Conservation (phyloP, 2,329 filamentous ascomycete species). For the Colletotrichum filicis region DNA sequence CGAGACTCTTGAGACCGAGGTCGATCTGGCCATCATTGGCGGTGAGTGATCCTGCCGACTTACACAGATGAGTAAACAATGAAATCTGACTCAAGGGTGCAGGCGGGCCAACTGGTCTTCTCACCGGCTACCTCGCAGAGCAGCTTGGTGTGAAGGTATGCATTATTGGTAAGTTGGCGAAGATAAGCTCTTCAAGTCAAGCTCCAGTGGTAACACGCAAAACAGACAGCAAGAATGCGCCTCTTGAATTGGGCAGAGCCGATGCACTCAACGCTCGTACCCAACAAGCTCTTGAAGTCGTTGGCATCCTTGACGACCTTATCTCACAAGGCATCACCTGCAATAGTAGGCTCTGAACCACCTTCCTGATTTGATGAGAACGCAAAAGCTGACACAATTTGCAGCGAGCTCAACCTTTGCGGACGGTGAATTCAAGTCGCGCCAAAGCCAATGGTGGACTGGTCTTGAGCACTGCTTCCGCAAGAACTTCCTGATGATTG, state of each 20-base stretch:
- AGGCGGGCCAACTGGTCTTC: slow-evolving; percentile 58
- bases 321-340: slow-evolving; percentile 56
- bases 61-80: too few species aligned
- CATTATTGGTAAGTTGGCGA: slow-evolving; percentile 46
- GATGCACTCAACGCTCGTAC: slow-evolving; percentile 61
- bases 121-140: slow-evolving; percentile 55
- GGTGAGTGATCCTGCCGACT: slow-evolving; percentile 38
- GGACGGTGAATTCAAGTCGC: slow-evolving; percentile 57
- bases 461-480: slow-evolving; percentile 55
- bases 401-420: slow-evolving; percentile 59
- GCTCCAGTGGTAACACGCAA: not conserved
- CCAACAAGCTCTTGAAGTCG: slow-evolving; percentile 59
- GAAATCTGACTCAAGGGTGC: not conserved
- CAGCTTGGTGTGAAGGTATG: slow-evolving; percentile 53
- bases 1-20: slow-evolving; percentile 32
- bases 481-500: slow-evolving; percentile 62
- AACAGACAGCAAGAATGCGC: slow-evolving; percentile 51
- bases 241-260: slow-evolving; percentile 55
- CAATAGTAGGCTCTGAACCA: slow-evolving; percentile 52
- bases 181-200: not conserved
- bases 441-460: slow-evolving; percentile 60
- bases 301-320: slow-evolving; percentile 54
- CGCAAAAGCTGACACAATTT: not conserved
- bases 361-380: not conserved
- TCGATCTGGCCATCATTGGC: slow-evolving; percentile 51